These are phyloP conservation scores for Colletotrichum noveboracense DNA, from an alignment of 2,329 filamentous ascomycete species.

Conservation along the genomic window DNA sequence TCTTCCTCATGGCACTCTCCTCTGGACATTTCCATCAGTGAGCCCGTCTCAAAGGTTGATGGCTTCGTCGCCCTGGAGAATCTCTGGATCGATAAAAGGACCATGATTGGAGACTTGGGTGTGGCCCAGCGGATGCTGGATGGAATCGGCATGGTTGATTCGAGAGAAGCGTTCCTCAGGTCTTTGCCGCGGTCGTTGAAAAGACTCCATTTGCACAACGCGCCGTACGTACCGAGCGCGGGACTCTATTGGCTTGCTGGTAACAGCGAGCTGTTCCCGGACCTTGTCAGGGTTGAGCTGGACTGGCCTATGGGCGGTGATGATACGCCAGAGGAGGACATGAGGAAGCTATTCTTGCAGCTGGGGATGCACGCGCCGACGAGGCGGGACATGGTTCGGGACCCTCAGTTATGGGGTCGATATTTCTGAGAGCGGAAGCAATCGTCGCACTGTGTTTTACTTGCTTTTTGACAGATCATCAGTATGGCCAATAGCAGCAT, in stretches of 20 bases:
- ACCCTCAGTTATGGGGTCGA: background rate
- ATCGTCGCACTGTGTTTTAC: background rate
- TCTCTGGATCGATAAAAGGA: background rate
- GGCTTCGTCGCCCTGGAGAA: background rate
- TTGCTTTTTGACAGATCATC: too few species aligned
- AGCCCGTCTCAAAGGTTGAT: background rate
- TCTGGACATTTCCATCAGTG: background rate
- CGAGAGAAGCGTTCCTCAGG: background rate
- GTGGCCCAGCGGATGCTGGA: background rate
- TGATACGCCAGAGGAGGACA: background rate
- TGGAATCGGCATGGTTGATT: too few species aligned
- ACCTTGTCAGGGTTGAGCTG: background rate
- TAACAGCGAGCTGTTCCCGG: accelerated
- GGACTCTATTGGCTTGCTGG: background rate
- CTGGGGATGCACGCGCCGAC: background rate
- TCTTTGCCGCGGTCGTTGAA: background rate
- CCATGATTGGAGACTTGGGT: accelerated
- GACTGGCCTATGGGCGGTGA: background rate
- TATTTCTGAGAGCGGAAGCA: background rate
- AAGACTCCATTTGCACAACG: background rate
- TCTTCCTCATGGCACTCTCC: background rate
- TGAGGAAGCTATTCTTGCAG: background rate
- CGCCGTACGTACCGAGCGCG: accelerated
- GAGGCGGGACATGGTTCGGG: background rate
- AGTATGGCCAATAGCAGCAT: too few species aligned